Percentiles rank a stretch among this genome's conserved stretches.
Conservation (phyloP, 768 basidiomycete species). For the Termitomyces sp. region DNA sequence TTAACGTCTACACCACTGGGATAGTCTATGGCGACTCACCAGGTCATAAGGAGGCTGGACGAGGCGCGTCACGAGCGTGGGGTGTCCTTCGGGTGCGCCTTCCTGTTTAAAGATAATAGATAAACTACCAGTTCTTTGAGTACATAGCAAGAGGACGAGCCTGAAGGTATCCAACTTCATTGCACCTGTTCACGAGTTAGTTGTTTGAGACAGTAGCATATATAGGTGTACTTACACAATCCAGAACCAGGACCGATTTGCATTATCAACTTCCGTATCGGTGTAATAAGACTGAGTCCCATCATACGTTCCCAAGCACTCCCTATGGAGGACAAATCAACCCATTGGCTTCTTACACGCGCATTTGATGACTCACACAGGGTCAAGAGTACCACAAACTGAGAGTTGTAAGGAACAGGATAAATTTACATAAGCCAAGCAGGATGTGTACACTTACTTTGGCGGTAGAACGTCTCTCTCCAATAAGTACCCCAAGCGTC, state of each 20-base stretch:
- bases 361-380: conserved; percentile 34
- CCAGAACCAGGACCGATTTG: conserved; percentile 63
- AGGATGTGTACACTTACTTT: conserved; percentile 28
- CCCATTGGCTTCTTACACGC: not conserved
- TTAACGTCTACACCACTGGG: not conserved
- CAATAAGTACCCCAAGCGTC: conserved; percentile 56
- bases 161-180: conserved; percentile 61
- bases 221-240: conserved; percentile 39
- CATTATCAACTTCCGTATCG: conserved; percentile 48
- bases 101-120: conserved; percentile 23
- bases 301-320: conserved; percentile 37
- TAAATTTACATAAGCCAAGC: not conserved
- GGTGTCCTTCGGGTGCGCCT: conserved; percentile 29
- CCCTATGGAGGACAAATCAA: conserved; percentile 17
- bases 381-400: conserved; percentile 48
- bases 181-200: conserved; percentile 39
- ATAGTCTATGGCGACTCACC: conserved; percentile 22
- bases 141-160: conserved; percentile 13
- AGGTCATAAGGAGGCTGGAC: conserved; percentile 51
- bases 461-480: conserved; percentile 37
- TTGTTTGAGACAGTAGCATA: not conserved
- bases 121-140: not conserved
- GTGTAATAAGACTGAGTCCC: conserved; percentile 39
- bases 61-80: conserved; percentile 48
- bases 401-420: not conserved